These are phyloP conservation scores for Furculomyces boomerangus DNA, from an alignment of 371 early-diverging fungal species.

Conservation along the genomic window DNA sequence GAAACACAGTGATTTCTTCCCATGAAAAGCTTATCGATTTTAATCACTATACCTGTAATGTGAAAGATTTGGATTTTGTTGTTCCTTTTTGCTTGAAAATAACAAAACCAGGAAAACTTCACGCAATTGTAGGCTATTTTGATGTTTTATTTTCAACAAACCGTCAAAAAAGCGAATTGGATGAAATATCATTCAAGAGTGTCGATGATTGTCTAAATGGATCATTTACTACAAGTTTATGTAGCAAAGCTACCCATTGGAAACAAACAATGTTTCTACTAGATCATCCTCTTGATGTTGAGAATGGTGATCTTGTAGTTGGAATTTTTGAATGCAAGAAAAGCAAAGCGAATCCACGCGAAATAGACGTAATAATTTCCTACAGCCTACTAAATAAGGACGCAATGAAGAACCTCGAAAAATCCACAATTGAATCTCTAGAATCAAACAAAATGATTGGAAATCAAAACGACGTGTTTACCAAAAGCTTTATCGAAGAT, in stretches of 20 bases:
- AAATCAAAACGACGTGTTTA: too few species aligned
- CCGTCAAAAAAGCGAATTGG: conserved; percentile 23
- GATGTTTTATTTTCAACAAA: conserved; percentile 47
- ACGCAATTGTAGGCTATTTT: conserved; percentile 84
- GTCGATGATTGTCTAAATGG: neutral
- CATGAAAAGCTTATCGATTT: conserved; percentile 41
- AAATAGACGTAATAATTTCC: conserved; percentile 73
- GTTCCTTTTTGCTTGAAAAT: conserved; percentile 55
- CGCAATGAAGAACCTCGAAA: neutral
- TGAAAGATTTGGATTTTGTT: conserved; percentile 61
- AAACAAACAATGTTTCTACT: conserved; percentile 90
- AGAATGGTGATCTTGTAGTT: conserved; percentile 53
- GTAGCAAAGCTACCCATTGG: conserved; percentile 88
- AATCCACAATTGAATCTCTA: too few species aligned
- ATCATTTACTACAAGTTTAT: conserved; percentile 73
- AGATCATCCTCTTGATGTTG: conserved; percentile 37
- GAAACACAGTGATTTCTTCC: conserved; percentile 48
- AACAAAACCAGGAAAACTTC: conserved; percentile 51
- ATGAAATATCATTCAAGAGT: neutral
- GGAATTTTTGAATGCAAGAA: conserved; percentile 67
- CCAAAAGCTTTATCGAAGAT: too few species aligned
- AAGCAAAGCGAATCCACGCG: conserved; percentile 70
- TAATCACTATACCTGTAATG: conserved; percentile 35
- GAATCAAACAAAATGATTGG: too few species aligned
- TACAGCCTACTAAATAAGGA: too few species aligned